These are phyloP conservation scores for Crepidotus variabilis DNA, from an alignment of 768 basidiomycete genomes.

Conservation along the genomic window DNA sequence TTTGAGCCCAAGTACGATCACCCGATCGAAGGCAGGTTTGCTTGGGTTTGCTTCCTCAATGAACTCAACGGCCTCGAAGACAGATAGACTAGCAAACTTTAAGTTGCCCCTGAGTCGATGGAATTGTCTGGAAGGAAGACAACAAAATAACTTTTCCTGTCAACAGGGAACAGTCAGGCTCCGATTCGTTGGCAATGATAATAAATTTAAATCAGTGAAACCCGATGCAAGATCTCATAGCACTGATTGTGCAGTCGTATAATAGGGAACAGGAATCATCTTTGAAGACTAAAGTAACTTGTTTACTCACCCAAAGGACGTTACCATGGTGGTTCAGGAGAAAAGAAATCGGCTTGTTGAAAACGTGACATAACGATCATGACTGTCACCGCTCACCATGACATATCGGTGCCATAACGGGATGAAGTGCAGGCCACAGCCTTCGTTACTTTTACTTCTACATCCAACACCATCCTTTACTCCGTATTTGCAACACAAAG, in stretches of 20 bases:
- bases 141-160: no score
- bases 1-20: no score
- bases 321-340: neutral
- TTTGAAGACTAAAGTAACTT: constrained; percentile 8
- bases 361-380: neutral
- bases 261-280: constrained; percentile 66
- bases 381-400: constrained; percentile 1
- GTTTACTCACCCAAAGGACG: constrained; percentile 18
- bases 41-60: no score
- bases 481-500: constrained; percentile 7
- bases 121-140: no score
- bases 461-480: constrained; percentile 8
- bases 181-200: no score
- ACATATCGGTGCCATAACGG: neutral
- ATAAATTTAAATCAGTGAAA: constrained; percentile 33
- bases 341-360: constrained; percentile 35
- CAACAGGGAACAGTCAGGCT: no score
- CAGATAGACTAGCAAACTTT: no score
- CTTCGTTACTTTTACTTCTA: neutral
- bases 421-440: neutral
- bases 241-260: constrained; percentile 37
- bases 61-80: no score
- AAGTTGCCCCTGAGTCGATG: no score
- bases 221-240: constrained; percentile 41
- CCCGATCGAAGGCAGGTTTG: no score